These are phyloP conservation scores for Penicillium canariense DNA, from an alignment of 495 filamentous ascomycete species.

Conservation along the genomic window DNA sequence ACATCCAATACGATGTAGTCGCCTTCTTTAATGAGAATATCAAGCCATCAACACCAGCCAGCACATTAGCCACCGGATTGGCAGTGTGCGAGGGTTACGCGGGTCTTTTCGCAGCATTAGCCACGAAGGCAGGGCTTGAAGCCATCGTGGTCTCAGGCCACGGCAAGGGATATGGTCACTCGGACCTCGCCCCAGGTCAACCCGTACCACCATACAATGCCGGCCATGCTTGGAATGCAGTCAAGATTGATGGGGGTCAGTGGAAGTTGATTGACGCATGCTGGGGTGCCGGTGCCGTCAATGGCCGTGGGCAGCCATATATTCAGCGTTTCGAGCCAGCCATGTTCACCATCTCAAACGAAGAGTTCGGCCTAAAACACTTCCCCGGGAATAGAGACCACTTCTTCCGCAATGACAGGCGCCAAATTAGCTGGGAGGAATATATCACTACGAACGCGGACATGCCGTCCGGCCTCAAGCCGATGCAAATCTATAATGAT, in stretches of 20 bases:
- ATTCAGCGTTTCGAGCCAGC: conserved; percentile 62
- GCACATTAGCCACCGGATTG: conserved; percentile 67
- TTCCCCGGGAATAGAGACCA: conserved; percentile 66
- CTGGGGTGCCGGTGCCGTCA: conserved; percentile 79
- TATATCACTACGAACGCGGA: conserved; percentile 61
- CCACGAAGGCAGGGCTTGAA: conserved; percentile 70
- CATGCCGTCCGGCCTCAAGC: conserved; percentile 37
- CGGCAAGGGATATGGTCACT: conserved; percentile 81
- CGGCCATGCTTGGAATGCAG: conserved; percentile 90
- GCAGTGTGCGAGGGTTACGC: conserved; percentile 94
- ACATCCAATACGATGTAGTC: conserved; percentile 77
- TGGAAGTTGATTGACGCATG: conserved; percentile 94
- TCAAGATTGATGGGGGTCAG: conserved; percentile 75
- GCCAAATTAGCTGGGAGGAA: conserved; percentile 68
- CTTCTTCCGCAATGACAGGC: conserved; percentile 66
- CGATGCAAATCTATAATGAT: conserved; percentile 52
- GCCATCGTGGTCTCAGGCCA: conserved; percentile 69
- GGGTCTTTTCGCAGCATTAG: conserved; percentile 72
- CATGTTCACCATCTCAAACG: conserved; percentile 77
- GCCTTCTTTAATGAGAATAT: conserved; percentile 72
- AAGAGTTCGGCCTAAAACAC: conserved; percentile 75
- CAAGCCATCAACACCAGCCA: conserved; percentile 61
- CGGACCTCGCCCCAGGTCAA: conserved; percentile 51
- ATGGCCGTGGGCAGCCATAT: conserved; percentile 55
- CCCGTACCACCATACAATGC: conserved; percentile 55